These are phyloP conservation scores for Cercospora canescens DNA, from an alignment of 2,329 filamentous ascomycete species.

Conservation along the genomic window DNA sequence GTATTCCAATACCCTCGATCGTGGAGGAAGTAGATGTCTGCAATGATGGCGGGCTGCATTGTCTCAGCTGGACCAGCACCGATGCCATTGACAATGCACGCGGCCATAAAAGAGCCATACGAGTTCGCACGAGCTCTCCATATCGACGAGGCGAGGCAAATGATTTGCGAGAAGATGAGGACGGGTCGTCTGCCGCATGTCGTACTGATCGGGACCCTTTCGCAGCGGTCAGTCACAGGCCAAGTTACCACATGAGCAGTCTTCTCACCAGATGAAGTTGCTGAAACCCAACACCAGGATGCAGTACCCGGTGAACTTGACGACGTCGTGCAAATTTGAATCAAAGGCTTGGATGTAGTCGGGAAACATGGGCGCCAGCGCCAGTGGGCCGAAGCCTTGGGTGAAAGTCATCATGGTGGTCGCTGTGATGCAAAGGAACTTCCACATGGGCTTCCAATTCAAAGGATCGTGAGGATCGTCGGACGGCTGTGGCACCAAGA, in stretches of 20 bases:
- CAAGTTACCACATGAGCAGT: neutral
- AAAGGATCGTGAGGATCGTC: constrained; percentile 40
- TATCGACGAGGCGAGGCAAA: constrained; percentile 55
- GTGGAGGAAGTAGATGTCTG: constrained; percentile 63
- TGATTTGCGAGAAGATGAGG: constrained; percentile 52
- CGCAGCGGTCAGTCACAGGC: neutral
- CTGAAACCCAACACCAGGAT: constrained; percentile 60
- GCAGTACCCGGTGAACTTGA: constrained; percentile 58
- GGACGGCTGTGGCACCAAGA: constrained; percentile 55
- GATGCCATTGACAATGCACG: constrained; percentile 61
- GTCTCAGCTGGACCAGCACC: constrained; percentile 64
- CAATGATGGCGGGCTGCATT: constrained; percentile 62
- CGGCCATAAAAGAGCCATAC: constrained; percentile 64
- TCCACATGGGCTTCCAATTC: constrained; percentile 53
- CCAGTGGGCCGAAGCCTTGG: constrained; percentile 57
- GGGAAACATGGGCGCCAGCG: constrained; percentile 61
- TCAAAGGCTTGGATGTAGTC: constrained; percentile 58
- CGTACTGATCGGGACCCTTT: constrained; percentile 56
- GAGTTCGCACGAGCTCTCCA: constrained; percentile 60
- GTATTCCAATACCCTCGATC: constrained; percentile 64
- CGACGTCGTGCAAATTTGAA: constrained; percentile 41
- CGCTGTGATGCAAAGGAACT: constrained; percentile 50
- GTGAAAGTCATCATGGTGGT: constrained; percentile 51
- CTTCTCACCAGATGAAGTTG: constrained; percentile 58
- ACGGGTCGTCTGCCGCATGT: constrained; percentile 58